Conservation (phyloP, 768 basidiomycete genomes). For the Suillus hirtellus region DNA sequence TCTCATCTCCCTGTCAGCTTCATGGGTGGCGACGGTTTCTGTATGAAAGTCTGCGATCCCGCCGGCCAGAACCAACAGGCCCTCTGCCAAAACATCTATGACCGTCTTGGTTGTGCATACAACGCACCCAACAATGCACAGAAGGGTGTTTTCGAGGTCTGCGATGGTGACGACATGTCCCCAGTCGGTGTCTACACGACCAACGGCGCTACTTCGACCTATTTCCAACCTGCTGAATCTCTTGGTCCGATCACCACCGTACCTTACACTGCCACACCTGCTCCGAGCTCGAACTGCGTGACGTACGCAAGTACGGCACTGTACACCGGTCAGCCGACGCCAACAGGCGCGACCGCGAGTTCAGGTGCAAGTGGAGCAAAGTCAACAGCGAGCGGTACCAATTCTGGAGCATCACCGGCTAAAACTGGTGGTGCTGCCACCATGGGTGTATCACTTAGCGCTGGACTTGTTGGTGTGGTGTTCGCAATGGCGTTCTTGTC, state of each 20-base stretch:
- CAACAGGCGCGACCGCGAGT: slow-evolving; percentile 9
- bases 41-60: slow-evolving; percentile 74
- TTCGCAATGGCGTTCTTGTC: slow-evolving; percentile 38
- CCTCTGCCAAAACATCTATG: slow-evolving; percentile 73
- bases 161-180: slow-evolving; percentile 64
- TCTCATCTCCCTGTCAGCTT: slow-evolving; percentile 48
- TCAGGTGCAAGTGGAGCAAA: slow-evolving; percentile 1
- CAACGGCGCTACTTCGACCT: slow-evolving; percentile 43
- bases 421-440: slow-evolving; percentile 21
- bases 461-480: slow-evolving; percentile 32
- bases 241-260: slow-evolving; percentile 43
- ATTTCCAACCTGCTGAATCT: slow-evolving; percentile 49
- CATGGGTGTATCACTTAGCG: slow-evolving; percentile 31
- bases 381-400: background rate
- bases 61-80: slow-evolving; percentile 44
- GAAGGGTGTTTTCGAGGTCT: slow-evolving; percentile 61
- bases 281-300: slow-evolving; percentile 46
- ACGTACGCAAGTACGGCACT: slow-evolving; percentile 38
- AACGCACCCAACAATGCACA: slow-evolving; percentile 68
- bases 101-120: slow-evolving; percentile 73
- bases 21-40: slow-evolving; percentile 66
- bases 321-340: slow-evolving; percentile 29
- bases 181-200: slow-evolving; percentile 53
- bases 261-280: slow-evolving; percentile 43
- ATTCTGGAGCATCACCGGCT: slow-evolving; percentile 18